Evolutionary conservation across 129 eudicot species (phyloP).

Genomic region (Scalesia atractyloides): DNA sequence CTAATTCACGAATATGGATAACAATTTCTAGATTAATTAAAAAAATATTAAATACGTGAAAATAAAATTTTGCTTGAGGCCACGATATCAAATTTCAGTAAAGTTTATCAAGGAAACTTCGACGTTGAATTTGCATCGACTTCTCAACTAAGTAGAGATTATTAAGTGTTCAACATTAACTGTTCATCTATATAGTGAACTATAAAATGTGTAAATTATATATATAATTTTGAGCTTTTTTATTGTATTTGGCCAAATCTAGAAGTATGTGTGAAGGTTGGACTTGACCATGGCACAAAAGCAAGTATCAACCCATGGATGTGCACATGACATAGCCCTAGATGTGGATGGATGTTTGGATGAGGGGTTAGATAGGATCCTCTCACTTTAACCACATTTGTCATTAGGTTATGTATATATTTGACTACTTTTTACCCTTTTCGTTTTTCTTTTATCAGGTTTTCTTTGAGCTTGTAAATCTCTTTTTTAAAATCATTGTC

Average conservation of each 20-base stretch:
- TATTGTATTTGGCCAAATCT: constrained; percentile 6
- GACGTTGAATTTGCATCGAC: no score
- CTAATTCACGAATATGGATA: no score
- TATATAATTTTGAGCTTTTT: background rate
- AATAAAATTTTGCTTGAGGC: no score
- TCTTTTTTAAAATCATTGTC: background rate
- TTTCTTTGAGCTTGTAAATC: constrained; percentile 10
- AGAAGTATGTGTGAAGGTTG: constrained; percentile 29
- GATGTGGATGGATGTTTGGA: constrained; percentile 32
- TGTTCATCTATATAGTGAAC: no score
- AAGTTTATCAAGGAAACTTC: no score
- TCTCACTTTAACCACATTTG: constrained; percentile 29
- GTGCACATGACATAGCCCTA: constrained; percentile 24
- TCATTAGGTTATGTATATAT: constrained; percentile 27
- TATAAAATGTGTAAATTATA: no score
- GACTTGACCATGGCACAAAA: constrained; percentile 38
- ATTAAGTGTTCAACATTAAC: no score
- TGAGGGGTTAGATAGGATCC: constrained; percentile 34
- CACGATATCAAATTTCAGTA: no score
- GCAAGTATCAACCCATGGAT: constrained; percentile 38
- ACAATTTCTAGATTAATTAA: no score
- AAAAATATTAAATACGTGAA: no score
- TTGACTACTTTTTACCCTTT: constrained; percentile 32
- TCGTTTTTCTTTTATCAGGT: constrained; percentile 37
- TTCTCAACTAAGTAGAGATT: no score